Conservation (phyloP, 1,139 yeast genomes). For the Geotrichum reessii region DNA sequence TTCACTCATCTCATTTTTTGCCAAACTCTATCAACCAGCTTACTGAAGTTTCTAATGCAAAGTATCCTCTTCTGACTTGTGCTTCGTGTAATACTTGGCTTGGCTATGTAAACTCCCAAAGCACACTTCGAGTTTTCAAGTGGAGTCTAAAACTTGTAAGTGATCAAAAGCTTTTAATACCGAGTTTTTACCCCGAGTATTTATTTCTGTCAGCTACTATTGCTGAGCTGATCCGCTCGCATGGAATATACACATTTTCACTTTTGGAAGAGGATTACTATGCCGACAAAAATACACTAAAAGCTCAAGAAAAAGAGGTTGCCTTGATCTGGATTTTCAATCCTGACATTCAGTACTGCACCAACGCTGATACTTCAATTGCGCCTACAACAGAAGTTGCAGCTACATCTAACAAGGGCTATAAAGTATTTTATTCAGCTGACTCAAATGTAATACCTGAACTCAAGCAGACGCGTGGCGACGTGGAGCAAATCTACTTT, state of each 20-base stretch:
- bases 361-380: conserved; percentile 7
- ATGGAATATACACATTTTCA: conserved; percentile 34
- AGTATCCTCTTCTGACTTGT: conserved; percentile 9
- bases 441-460: conserved; percentile 25
- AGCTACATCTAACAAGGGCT: conserved; percentile 29
- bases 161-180: neutral
- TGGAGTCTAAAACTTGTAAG: conserved; percentile 47
- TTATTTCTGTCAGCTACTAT: conserved; percentile 28
- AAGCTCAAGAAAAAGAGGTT: conserved; percentile 6
- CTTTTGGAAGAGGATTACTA: conserved; percentile 21
- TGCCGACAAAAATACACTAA: neutral
- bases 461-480: conserved; percentile 35
- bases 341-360: conserved; percentile 40
- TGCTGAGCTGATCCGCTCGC: conserved; percentile 33
- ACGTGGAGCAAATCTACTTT: conserved; percentile 36
- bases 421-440: conserved; percentile 43
- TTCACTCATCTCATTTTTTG: conserved; percentile 30
- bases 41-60: neutral
- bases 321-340: conserved; percentile 54
- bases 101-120: conserved; percentile 37
- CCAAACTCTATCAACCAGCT: neutral
- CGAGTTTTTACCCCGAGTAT: conserved; percentile 19
- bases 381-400: conserved; percentile 16
- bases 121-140: conserved; percentile 46
- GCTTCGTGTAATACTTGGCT: conserved; percentile 33